Base-by-base conservation (phyloP, 108 stramenopile species). In the Seminavis robusta region DNA sequence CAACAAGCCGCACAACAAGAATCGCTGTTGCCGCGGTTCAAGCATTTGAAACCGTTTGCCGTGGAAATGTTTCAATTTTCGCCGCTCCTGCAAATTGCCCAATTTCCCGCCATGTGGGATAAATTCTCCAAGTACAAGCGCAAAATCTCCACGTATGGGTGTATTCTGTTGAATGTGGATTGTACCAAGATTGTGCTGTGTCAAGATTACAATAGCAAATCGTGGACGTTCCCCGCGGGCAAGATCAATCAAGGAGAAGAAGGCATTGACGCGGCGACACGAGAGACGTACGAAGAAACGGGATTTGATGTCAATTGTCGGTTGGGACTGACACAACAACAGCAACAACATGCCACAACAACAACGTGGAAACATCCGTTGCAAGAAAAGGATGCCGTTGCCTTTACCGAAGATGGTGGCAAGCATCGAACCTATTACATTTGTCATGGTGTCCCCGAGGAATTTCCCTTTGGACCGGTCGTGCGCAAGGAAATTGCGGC, bases 241-340 rank as follows among this genome's bases (percentile, higher is more conserved):
- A 94, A 94, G 48, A 86, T 94, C 23, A 94, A 94, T 55, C 83
- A 94, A 61, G 80, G 81, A 36, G 92, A 94, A 57, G 52, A 34
- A 31, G 86, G 83, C 3, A 63, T 63, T 4, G 82, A 83, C 31
- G 83, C 85, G 11, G 92, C 81, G 1, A 77, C 77, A 0, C 67
- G 92, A n/a, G 92, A 94, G 61, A 88, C 86, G 17, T 94, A 94
- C 73, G 92, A 94, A 58, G 92, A 94, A 63, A 94, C 92, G 15
- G 92, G 92, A 20, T 94, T 94, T 74, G 92, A 94, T 85, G 84
- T 86, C 2, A 36, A 62, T 38, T 69, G 70, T 20, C 42, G 60
- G 43, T 63, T 62, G 42, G 64, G 78, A 27, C 3, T 74, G 37
- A 74, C 83, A 8, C 8, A 23, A 0, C 44, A 56, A 17, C 19